These are phyloP conservation scores for Camillea tinctor DNA, from an alignment of 2,329 filamentous ascomycete genomes.

Conservation along the genomic window DNA sequence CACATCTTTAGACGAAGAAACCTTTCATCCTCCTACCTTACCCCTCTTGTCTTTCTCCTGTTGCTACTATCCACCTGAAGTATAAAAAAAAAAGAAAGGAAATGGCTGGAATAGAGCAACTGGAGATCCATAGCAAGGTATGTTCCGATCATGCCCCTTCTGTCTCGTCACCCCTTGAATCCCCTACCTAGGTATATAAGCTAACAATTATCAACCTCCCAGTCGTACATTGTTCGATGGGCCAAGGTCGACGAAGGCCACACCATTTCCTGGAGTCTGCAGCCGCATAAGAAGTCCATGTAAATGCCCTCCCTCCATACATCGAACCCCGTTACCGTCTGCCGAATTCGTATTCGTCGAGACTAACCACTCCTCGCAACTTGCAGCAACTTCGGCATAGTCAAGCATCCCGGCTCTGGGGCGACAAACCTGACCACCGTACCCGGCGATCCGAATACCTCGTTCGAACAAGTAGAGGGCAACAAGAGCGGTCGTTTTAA, in stretches of 20 bases:
- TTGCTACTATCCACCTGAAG: slow-evolving; percentile 11
- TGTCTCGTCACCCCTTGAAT: slow-evolving; percentile 10
- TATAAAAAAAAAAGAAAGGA: no score
- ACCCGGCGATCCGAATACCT: slow-evolving; percentile 42
- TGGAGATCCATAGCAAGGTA: slow-evolving; percentile 98
- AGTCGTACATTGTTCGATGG: slow-evolving; percentile 99
- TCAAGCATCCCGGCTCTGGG: slow-evolving; percentile 87
- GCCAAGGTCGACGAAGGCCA: slow-evolving; percentile 86
- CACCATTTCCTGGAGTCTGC: slow-evolving; percentile 95
- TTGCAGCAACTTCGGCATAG: slow-evolving; percentile 85
- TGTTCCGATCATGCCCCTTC: slow-evolving; percentile 23
- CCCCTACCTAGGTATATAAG: slow-evolving; percentile 3
- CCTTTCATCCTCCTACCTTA: no score
- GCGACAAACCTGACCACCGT: slow-evolving; percentile 47
- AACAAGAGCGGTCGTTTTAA: slow-evolving; percentile 49
- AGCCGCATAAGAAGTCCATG: slow-evolving; percentile 97
- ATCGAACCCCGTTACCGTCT: not conserved
- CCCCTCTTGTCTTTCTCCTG: no score
- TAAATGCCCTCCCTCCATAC: slow-evolving; percentile 36
- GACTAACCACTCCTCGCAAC: slow-evolving; percentile 12
- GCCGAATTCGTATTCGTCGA: not conserved
- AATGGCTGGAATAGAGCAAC: slow-evolving; percentile 94
- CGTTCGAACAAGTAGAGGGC: slow-evolving; percentile 46
- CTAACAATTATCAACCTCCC: slow-evolving; percentile 16
- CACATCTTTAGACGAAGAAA: no score